phyloP scores from a whole-genome alignment of 257 asterid species.

The Salvia rosmarinus region DNA sequence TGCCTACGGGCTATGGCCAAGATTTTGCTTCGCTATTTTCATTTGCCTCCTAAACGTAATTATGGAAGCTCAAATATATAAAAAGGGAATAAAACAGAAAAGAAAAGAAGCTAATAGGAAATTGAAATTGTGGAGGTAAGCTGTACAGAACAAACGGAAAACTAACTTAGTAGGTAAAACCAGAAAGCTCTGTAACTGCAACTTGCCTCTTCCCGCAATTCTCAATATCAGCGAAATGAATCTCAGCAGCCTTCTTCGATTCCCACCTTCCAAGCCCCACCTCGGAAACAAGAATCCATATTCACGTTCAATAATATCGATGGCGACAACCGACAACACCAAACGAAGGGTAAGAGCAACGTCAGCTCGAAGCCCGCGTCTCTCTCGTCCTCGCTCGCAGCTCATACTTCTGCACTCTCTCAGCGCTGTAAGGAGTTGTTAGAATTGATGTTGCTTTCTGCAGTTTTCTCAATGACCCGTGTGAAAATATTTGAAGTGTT shows the following conservation, averaged over 20 bases:
- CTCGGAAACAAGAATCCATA: constrained; percentile 3
- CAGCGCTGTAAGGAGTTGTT: constrained; percentile 56
- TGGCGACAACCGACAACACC: constrained; percentile 34
- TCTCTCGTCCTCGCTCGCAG: constrained; percentile 82
- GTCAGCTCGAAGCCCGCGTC: constrained; percentile 61
- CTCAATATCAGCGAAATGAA: constrained; percentile 41
- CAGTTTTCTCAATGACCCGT: neutral
- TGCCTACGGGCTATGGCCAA: no score
- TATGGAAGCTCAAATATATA: no score
- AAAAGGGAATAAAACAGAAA: neutral
- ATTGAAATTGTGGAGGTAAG: no score
- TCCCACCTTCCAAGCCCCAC: constrained; percentile 19
- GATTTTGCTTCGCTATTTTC: no score
- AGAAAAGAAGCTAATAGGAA: neutral
- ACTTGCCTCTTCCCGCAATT: neutral
- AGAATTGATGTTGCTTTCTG: neutral
- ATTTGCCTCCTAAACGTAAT: no score
- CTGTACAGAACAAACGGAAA: no score
- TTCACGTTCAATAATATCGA: constrained; percentile 34
- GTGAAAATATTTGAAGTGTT: neutral
- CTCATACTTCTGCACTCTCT: constrained; percentile 65
- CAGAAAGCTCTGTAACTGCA: neutral
- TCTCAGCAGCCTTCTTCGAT: constrained; percentile 32
- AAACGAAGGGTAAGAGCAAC: constrained; percentile 30
- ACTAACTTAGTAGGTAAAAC: no score